Base-by-base conservation (phyloP, 257 asterid genomes). In the Jaltomata sinuosa region DNA sequence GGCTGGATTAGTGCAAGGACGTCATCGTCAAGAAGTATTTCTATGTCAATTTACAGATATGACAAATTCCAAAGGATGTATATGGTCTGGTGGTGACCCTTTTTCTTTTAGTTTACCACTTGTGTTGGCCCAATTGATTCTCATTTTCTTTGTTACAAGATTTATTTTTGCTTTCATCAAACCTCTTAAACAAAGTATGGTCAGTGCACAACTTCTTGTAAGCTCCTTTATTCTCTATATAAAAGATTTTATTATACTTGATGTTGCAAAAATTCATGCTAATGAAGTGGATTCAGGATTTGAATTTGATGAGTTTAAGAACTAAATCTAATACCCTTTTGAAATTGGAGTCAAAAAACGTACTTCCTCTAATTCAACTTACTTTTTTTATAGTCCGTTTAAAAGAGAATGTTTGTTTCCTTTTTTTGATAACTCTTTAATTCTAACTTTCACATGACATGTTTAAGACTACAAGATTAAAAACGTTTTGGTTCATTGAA, bases 161-260 rank as follows among this genome's bases (percentile, higher is more conserved):
- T n/a, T 83, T 57, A 3, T 87, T 16, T 86, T 57, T 84, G 9
- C 62, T 80, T 25, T 88, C 76, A 55, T 91, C 78, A 85, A 65
- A 67, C 94, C 93, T 64, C 80, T 88, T 78, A 91, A 90, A 81
- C 95, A 91, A 84, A 90, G 94, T 64, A 84, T 86, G 86, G 68
- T 90, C 93, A 90, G 87, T 88, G 93, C 92, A 29, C 94, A 93
- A 82, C 92, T 93, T 77, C 82, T 91, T 34, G 94, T 90, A 91
- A 90, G 92, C 84, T 89, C 87, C 65, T 82, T 69, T 83, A 19
- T 42, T 42, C 22, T 84, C 40, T 27, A 69, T 14, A 36, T 22
- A 45, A 55, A 36, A 15, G 16, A 31, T 40, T 16, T 16, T 52
- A 0, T 19, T 57, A 15, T 16, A 27, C 55, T 52, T 52, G 32